Percentiles rank a stretch among this genome's conserved stretches.
Conservation (phyloP, 2,329 filamentous ascomycete species). For the Aspergillus uvarum region DNA sequence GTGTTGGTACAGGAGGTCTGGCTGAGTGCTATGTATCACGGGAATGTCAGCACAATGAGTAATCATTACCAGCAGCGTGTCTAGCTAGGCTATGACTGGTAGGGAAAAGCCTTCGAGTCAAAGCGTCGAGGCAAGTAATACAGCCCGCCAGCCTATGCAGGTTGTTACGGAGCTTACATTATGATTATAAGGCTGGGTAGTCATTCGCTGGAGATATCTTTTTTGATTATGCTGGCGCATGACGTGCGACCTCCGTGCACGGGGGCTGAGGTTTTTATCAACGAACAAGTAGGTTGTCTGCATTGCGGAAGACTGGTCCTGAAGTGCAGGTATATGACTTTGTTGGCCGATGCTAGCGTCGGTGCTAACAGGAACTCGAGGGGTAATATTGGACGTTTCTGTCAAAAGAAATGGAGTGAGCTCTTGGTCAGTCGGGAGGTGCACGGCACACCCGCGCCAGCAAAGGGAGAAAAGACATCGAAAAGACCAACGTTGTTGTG, state of each 20-base stretch:
- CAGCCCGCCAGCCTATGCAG: not conserved
- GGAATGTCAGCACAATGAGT: not conserved
- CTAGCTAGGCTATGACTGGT: too few species aligned
- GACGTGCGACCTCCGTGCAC: slow-evolving; percentile 45
- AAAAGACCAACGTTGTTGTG: slow-evolving; percentile 20
- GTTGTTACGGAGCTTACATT: not conserved
- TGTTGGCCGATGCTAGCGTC: slow-evolving; percentile 27
- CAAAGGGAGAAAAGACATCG: not conserved
- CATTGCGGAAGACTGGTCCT: slow-evolving; percentile 24
- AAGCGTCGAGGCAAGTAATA: not conserved
- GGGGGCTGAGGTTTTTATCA: slow-evolving; percentile 40
- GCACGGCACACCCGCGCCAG: not conserved
- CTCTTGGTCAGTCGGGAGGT: not conserved
- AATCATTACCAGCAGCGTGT: not conserved
- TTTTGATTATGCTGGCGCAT: slow-evolving; percentile 48
- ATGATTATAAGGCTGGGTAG: slow-evolving; percentile 22
- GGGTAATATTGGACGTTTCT: slow-evolving; percentile 22
- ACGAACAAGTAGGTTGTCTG: slow-evolving; percentile 43
- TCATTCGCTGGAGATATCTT: slow-evolving; percentile 37
- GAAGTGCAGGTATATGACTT: slow-evolving; percentile 26
- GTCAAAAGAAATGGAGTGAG: slow-evolving; percentile 12
- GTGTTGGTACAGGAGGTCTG: not conserved
- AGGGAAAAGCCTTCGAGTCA: not conserved
- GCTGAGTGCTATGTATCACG: not conserved
- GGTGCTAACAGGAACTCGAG: slow-evolving; percentile 18